Evolutionary conservation across 164 flowering plant genomes (phyloP), one percentile per base, ranked within the genome.

Genomic region (Cinnamomum micranthum): DNA sequence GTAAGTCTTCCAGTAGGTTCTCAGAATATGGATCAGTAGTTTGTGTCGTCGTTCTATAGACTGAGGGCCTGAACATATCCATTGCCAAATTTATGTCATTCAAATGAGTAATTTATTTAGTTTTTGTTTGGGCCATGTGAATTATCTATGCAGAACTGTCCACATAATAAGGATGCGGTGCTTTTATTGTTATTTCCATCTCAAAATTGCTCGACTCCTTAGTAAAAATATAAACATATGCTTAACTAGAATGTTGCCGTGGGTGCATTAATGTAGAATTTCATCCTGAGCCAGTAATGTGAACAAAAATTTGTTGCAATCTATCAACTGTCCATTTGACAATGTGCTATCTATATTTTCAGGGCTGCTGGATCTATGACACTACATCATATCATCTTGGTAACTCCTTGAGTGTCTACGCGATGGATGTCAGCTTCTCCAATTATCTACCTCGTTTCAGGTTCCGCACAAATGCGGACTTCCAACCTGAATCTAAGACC

Each of bases 381-480:
- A 35, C 28, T 7, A 17, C 9, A 13, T 67, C 4, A 20, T 23
- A 23, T 31, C 50, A 55, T 67, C 28, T 33, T 67, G 69, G 14
- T 19, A 31, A 65, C 27, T 2, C 31, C 68, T 11, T 25, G 47
- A 9, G 19, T 28, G 17, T 27, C 50, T 31, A 6, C 69, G 15
- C 14, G 50, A 74, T 74, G 76, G n/a, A 74, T 58, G 22, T 74
- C 31, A 50, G 76, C 47, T 68, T 74, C 52, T 74, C 58, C 19
- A 33, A 23, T 33, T 52, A 68, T 35, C 31, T 68, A 11, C 71
- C 71, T 55, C 65, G 65, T 6, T 51, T 73, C 51, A 33, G 71
- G 50, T 33, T 68, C 52, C 66, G 20, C 9, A 31, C n/a, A 11
- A 68, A 68, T 23, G 22, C 50, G n/a, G 52, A 27, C 27, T n/a